Evolutionary conservation across 768 basidiomycete species (phyloP).

Genomic region (Trametes cinnabarina): DNA sequence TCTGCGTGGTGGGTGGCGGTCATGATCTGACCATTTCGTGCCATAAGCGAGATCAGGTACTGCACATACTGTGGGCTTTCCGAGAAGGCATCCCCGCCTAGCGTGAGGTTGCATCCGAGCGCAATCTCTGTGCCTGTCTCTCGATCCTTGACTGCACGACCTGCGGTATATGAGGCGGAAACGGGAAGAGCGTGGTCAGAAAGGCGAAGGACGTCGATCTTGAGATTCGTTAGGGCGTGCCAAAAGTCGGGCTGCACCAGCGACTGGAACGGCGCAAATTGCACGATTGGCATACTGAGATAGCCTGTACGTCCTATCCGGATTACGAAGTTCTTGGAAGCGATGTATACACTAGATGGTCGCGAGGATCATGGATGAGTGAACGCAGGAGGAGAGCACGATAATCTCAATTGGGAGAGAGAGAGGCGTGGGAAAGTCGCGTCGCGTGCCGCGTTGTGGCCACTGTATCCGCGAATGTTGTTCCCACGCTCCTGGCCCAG

Average conservation of each 20-base stretch:
- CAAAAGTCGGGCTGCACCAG: constrained; percentile 90
- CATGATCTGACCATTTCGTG: neutral
- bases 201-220: constrained; percentile 87
- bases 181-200: constrained; percentile 69
- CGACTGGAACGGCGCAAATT: constrained; percentile 87
- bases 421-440: too few relatives aligned
- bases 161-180: constrained; percentile 65
- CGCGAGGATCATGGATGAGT: too few relatives aligned
- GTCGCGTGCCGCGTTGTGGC: too few relatives aligned
- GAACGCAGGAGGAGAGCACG: too few relatives aligned
- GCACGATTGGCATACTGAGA: constrained; percentile 68
- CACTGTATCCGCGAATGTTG: too few relatives aligned
- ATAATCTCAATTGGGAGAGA: too few relatives aligned
- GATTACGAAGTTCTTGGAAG: too few relatives aligned
- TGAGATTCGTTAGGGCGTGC: constrained; percentile 84
- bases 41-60: neutral
- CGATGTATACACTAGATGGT: too few relatives aligned
- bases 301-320: too few relatives aligned
- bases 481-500: too few relatives aligned
- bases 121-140: constrained; percentile 73
- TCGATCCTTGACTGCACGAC: constrained; percentile 70
- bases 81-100: constrained; percentile 66
- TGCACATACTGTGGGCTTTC: constrained; percentile 47
- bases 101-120: constrained; percentile 62
- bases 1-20: constrained; percentile 32